phyloP scores from a whole-genome alignment of 2,329 filamentous ascomycete genomes.

The Trichoderma asperellum region DNA sequence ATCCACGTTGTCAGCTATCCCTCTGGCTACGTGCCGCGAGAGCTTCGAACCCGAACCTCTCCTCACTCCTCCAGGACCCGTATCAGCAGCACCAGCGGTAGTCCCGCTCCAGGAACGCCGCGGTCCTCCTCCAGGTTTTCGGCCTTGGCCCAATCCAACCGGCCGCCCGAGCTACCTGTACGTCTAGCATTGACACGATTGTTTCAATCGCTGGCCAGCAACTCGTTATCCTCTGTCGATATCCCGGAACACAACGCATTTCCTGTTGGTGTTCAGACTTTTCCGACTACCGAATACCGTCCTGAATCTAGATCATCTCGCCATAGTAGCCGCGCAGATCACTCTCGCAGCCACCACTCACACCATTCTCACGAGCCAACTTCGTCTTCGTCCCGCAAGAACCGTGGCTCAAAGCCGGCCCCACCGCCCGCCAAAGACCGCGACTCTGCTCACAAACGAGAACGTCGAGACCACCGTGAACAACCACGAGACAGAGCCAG shows the following conservation, averaged over 20 bases:
- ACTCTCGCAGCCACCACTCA: slow-evolving; percentile 5
- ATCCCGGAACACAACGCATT: slow-evolving; percentile 21
- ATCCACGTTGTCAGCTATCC: slow-evolving; percentile 51
- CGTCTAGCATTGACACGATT: slow-evolving; percentile 23
- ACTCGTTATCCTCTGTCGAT: slow-evolving; percentile 27
- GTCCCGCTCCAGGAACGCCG: background rate
- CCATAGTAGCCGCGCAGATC: slow-evolving; percentile 13
- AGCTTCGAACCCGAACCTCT: slow-evolving; percentile 42
- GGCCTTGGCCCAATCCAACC: background rate
- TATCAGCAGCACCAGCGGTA: background rate
- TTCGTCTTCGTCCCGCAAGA: slow-evolving; percentile 11
- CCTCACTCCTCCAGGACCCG: slow-evolving; percentile 5
- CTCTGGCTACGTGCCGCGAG: slow-evolving; percentile 50
- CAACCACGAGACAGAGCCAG: background rate
- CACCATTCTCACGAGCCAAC: slow-evolving; percentile 13
- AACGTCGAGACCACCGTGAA: slow-evolving; percentile 10
- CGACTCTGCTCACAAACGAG: slow-evolving; percentile 10
- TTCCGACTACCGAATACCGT: slow-evolving; percentile 13
- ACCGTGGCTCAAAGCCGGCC: slow-evolving; percentile 10
- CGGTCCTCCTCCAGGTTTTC: slow-evolving; percentile 18
- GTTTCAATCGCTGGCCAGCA: slow-evolving; percentile 23
- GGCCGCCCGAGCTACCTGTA: slow-evolving; percentile 21
- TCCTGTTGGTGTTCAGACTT: slow-evolving; percentile 22
- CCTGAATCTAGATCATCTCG: slow-evolving; percentile 17
- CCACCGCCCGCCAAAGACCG: background rate